Conservation (phyloP, 305 asterid genomes). For the Fraxinus latifolia region DNA sequence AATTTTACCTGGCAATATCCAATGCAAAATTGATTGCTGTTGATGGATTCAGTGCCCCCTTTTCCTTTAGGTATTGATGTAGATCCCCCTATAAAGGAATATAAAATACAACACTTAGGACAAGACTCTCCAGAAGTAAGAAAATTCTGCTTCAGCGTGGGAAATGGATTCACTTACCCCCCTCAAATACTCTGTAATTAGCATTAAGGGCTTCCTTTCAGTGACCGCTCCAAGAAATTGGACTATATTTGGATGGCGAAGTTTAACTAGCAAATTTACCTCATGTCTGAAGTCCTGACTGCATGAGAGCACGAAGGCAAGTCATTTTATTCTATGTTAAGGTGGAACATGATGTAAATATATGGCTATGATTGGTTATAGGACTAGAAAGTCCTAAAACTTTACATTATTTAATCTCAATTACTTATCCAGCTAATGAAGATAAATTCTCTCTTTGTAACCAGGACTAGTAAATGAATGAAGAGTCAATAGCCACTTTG, state of each 20-base stretch:
- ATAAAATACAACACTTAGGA: conserved; percentile 4
- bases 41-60: conserved; percentile 76
- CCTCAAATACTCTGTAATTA: conserved; percentile 89
- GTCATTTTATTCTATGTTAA: conserved; percentile 3
- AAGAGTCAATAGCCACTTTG: conserved; percentile 4
- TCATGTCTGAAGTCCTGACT: conserved; percentile 99
- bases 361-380: not conserved
- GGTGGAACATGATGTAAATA: conserved; percentile 11
- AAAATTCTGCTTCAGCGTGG: conserved; percentile 12
- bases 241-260: conserved; percentile 97
- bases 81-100: conserved; percentile 72
- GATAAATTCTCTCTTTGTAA: not conserved
- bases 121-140: conserved; percentile 1
- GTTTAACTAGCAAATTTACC: conserved; percentile 97
- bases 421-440: not conserved
- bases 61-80: conserved; percentile 88
- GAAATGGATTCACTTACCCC: conserved; percentile 58
- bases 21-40: conserved; percentile 80
- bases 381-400: conserved; percentile 2
- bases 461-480: not conserved
- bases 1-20: conserved; percentile 82
- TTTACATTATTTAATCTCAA: not conserved
- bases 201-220: conserved; percentile 87
- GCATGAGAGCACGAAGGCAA: conserved; percentile 32
- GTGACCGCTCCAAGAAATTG: conserved; percentile 98